Evolutionary conservation across 1,284 basidiomycete species (phyloP).

Genomic region (Binderoboletus segoi): DNA sequence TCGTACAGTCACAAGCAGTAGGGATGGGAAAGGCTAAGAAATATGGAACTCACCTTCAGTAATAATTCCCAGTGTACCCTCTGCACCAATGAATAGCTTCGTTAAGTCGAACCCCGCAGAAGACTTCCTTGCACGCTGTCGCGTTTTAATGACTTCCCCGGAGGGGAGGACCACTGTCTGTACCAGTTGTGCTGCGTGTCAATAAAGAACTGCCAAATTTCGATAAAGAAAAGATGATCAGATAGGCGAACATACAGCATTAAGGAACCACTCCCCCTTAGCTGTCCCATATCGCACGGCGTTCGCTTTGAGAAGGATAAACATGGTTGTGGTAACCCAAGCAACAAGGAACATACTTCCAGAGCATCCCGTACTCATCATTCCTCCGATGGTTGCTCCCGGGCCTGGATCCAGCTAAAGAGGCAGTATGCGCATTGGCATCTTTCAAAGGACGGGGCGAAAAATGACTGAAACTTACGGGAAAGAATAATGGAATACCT

Average conservation of each 20-base stretch:
- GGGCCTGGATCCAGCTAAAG: slow-evolving; percentile 77
- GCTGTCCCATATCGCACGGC: slow-evolving; percentile 89
- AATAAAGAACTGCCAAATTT: neutral
- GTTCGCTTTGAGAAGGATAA: slow-evolving; percentile 56
- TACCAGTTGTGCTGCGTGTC: slow-evolving; percentile 1
- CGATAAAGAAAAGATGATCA: neutral
- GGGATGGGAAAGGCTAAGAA: neutral
- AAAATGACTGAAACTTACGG: slow-evolving; percentile 49
- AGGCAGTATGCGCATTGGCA: neutral
- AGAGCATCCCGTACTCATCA: slow-evolving; percentile 85
- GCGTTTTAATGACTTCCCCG: slow-evolving; percentile 93
- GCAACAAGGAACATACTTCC: slow-evolving; percentile 54
- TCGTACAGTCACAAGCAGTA: neutral
- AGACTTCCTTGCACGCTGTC: slow-evolving; percentile 83
- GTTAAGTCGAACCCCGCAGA: slow-evolving; percentile 91
- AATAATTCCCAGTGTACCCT: slow-evolving; percentile 92
- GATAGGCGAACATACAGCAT: slow-evolving; percentile 50
- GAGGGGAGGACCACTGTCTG: slow-evolving; percentile 88
- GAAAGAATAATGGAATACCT: slow-evolving; percentile 86
- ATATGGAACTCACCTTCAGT: slow-evolving; percentile 67
- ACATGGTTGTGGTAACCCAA: slow-evolving; percentile 1
- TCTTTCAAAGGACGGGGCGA: no score
- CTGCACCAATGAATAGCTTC: slow-evolving; percentile 92
- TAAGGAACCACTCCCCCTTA: slow-evolving; percentile 84
- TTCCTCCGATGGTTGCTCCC: slow-evolving; percentile 87